phyloP scores from a whole-genome alignment of 2,329 filamentous ascomycete genomes.

The Nakataea oryzae region DNA sequence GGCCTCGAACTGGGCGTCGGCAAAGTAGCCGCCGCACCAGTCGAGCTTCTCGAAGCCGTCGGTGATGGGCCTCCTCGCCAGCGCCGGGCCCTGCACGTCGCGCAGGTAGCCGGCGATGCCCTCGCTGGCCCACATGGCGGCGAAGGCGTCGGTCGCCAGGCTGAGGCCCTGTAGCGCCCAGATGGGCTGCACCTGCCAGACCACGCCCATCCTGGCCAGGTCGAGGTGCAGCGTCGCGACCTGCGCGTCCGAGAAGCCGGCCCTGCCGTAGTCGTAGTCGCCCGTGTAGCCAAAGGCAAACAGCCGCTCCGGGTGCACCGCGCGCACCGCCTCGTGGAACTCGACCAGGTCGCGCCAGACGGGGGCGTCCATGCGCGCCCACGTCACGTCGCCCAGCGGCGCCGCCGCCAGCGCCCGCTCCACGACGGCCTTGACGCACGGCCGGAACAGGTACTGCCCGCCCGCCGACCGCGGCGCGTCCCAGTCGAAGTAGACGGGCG shows the following conservation, averaged over 20 bases:
- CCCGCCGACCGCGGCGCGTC: conserved; percentile 88
- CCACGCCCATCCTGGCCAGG: conserved; percentile 76
- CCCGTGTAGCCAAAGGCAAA: conserved; percentile 94
- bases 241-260: conserved; percentile 76
- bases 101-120: not conserved
- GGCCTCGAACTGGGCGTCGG: too few species aligned
- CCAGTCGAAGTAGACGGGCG: conserved; percentile 67
- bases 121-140: conserved; percentile 14
- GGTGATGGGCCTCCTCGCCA: too few species aligned
- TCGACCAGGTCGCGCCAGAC: conserved; percentile 64
- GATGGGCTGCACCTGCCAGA: conserved; percentile 46
- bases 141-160: conserved; percentile 27
- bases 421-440: conserved; percentile 75
- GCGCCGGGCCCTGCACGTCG: not conserved
- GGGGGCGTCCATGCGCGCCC: conserved; percentile 92
- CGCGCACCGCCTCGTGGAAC: conserved; percentile 69
- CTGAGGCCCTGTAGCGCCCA: too few species aligned
- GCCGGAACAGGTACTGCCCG: conserved; percentile 84
- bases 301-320: conserved; percentile 64
- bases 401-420: conserved; percentile 89
- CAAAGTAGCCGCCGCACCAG: too few species aligned
- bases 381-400: conserved; percentile 87
- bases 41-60: too few species aligned
- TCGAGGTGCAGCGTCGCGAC: conserved; percentile 95
- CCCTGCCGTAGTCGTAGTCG: conserved; percentile 97